A percentile compares a stretch with the other conserved stretches of the same genome.
These are phyloP conservation scores for Mycena olivaceomarginata DNA, from an alignment of 768 basidiomycete genomes.

Conservation along the genomic window DNA sequence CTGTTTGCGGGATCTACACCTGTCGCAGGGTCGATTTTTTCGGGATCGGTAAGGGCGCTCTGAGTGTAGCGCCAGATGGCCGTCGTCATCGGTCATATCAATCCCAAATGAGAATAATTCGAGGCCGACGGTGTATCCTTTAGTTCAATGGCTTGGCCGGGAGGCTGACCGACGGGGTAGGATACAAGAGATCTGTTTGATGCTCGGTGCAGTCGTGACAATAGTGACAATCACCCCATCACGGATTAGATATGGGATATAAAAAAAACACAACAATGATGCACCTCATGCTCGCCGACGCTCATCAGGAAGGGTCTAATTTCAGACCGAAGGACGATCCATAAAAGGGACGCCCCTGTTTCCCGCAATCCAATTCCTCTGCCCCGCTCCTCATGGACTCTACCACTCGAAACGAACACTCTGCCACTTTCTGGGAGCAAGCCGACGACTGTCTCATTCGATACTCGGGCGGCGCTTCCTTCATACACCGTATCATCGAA, in stretches of 20 bases:
- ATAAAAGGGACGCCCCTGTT: constrained; percentile 37
- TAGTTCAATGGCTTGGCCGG: constrained; percentile 19
- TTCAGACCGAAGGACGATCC: not conserved
- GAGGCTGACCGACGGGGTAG: constrained; percentile 26
- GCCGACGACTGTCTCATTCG: constrained; percentile 45
- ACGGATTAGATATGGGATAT: too few relatives aligned
- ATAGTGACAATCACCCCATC: too few relatives aligned
- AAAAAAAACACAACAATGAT: too few relatives aligned
- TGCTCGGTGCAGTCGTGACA: too few relatives aligned
- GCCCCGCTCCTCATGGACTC: constrained; percentile 23
- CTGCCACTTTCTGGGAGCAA: constrained; percentile 35
- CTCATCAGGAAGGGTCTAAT: not conserved
- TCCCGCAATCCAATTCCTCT: constrained; percentile 15
- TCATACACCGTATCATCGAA: constrained; percentile 45
- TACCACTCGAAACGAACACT: constrained; percentile 29
- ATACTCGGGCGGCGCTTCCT: constrained; percentile 42
- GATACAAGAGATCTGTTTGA: too few relatives aligned
- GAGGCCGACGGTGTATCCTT: too few relatives aligned
- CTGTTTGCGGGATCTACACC: constrained; percentile 40
- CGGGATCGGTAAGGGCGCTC: constrained; percentile 35
- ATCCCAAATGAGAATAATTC: too few relatives aligned
- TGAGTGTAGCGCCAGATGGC: not conserved
- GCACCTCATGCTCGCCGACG: not conserved
- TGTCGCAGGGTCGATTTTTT: constrained; percentile 35
- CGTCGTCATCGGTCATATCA: too few relatives aligned